Evolutionary conservation across 2,329 filamentous ascomycete species (phyloP).

Genomic region (Penicillium sp.): DNA sequence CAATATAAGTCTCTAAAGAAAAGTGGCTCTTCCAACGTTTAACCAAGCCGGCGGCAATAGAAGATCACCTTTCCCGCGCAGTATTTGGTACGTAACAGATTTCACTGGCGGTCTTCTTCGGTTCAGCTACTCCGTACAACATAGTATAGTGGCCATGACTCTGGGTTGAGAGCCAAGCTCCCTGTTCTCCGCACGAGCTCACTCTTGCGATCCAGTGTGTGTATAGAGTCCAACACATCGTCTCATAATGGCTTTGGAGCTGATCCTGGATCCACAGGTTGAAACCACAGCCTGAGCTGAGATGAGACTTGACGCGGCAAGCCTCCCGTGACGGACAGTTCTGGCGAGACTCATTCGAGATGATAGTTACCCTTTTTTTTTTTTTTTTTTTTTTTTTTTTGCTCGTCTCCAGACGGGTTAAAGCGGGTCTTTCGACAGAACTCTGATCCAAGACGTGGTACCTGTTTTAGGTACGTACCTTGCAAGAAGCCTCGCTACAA

Average conservation of each 20-base stretch:
- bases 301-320: background rate
- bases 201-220: background rate
- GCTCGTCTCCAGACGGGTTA: background rate
- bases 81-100: slow-evolving; percentile 13
- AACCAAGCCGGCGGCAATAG: background rate
- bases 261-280: background rate
- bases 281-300: background rate
- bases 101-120: background rate
- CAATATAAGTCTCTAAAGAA: slow-evolving; percentile 14
- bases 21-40: slow-evolving; percentile 12
- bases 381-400: too few relatives aligned
- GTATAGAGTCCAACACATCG: background rate
- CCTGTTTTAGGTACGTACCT: background rate
- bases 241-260: background rate
- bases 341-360: background rate
- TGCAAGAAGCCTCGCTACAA: background rate
- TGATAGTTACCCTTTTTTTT: too few relatives aligned
- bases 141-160: background rate
- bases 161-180: background rate
- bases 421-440: background rate
- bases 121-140: background rate
- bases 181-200: background rate
- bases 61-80: background rate
- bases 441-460: background rate
- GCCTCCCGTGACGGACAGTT: background rate